Conservation (phyloP, 306 rosid species). For the Citrullus amarus region DNA sequence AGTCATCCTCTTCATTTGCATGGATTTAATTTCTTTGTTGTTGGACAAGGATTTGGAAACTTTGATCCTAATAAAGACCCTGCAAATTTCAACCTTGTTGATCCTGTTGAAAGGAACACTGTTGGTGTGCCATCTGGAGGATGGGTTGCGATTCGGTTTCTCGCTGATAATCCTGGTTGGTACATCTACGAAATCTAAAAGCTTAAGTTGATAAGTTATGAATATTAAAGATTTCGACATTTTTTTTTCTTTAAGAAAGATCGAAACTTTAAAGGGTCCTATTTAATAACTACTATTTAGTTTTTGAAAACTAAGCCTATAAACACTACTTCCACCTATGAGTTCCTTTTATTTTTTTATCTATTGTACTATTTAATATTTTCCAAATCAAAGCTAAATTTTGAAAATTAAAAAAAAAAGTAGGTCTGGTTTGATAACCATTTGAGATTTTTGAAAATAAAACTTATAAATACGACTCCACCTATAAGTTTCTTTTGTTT, state of each 20-base stretch:
- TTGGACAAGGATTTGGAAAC: slow-evolving; percentile 1
- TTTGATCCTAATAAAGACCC: background rate
- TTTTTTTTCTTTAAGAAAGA: too few species aligned
- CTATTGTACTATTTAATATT: too few species aligned
- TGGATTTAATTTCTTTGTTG: slow-evolving; percentile 1
- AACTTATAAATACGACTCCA: too few species aligned
- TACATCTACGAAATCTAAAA: background rate
- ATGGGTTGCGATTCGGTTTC: background rate
- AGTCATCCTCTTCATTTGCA: slow-evolving; percentile 7
- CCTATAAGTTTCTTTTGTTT: background rate
- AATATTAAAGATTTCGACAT: too few species aligned
- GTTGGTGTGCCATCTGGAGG: background rate
- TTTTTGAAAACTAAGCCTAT: too few species aligned
- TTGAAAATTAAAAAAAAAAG: too few species aligned
- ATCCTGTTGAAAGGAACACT: slow-evolving; percentile 1
- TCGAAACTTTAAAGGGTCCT: too few species aligned
- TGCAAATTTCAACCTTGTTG: background rate
- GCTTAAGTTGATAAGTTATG: background rate
- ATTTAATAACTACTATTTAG: too few species aligned
- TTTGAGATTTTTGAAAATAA: too few species aligned
- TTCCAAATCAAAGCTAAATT: too few species aligned
- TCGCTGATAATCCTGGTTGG: background rate
- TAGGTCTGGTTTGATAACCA: too few species aligned
- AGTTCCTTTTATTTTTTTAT: background rate
- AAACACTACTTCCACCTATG: background rate